A percentile compares a stretch with the other conserved stretches of the same genome.
Conservation (phyloP, 495 filamentous ascomycete species). For the Tuber borchii region DNA sequence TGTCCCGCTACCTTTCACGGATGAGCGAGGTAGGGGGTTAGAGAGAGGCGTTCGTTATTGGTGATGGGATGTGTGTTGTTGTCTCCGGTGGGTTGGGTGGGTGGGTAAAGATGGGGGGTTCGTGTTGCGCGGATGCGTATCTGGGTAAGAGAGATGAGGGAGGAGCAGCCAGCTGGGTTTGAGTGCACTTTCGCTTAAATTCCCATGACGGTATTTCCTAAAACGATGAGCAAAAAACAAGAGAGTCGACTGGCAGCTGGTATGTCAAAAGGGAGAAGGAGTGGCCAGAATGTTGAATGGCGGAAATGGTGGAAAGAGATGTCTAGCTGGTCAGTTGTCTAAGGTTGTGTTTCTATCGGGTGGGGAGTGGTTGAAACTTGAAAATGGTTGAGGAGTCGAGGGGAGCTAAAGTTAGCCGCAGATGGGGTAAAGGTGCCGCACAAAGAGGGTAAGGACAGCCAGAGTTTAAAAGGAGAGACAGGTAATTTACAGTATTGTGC, state of each 20-base stretch:
- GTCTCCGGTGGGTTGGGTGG: conserved; percentile 1
- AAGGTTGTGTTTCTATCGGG: neutral
- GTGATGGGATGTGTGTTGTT: neutral
- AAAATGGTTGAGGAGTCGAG: neutral
- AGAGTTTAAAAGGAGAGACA: neutral
- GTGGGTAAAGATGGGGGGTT: neutral
- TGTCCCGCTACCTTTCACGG: neutral
- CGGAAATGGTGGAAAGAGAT: neutral
- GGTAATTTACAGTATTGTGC: neutral
- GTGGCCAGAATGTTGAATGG: neutral
- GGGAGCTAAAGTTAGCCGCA: neutral
- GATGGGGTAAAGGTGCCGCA: neutral
- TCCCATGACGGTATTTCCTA: neutral
- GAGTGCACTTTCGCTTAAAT: neutral
- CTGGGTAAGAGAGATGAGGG: neutral
- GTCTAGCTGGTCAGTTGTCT: neutral
- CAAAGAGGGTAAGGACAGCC: neutral
- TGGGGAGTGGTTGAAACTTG: neutral
- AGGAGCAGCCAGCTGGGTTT: neutral
- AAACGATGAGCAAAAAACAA: neutral
- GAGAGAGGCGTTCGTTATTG: neutral
- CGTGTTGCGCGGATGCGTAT: neutral
- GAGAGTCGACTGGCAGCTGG: neutral
- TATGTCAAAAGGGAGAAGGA: neutral
- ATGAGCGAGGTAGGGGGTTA: neutral